Evolutionary conservation across 2,329 filamentous ascomycete species (phyloP).

Genomic region (Penicillium freii): DNA sequence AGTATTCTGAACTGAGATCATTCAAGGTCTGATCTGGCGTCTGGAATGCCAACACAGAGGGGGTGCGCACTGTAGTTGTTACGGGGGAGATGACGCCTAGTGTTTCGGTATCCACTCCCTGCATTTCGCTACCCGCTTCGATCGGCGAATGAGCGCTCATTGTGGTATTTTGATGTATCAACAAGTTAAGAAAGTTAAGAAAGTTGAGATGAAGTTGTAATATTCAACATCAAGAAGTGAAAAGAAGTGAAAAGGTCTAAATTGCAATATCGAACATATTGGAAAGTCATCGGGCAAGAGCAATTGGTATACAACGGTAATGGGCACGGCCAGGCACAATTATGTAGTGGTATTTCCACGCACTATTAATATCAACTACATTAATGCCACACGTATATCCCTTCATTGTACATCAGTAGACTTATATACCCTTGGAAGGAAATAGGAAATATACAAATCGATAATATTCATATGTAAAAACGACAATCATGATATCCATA

Average conservation of each 20-base stretch:
- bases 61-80: slow-evolving; percentile 21
- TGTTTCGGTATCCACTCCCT: slow-evolving; percentile 30
- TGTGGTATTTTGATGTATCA: not conserved
- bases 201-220: no score
- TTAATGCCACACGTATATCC: not conserved
- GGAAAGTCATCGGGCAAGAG: not conserved
- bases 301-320: not conserved
- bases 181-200: not conserved
- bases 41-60: slow-evolving; percentile 27
- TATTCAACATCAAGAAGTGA: not conserved
- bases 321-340: not conserved
- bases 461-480: not conserved
- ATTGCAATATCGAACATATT: not conserved
- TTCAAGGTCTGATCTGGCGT: slow-evolving; percentile 33
- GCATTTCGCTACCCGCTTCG: slow-evolving; percentile 17
- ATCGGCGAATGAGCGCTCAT: slow-evolving; percentile 20
- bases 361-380: not conserved
- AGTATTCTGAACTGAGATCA: slow-evolving; percentile 30
- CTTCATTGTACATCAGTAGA: no score
- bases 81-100: slow-evolving; percentile 31
- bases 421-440: not conserved
- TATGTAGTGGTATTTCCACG: not conserved
- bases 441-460: not conserved
- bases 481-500: slow-evolving; percentile 29
- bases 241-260: not conserved